Conservation (phyloP, 331 rosid genomes). For the Spiraea crenata region DNA sequence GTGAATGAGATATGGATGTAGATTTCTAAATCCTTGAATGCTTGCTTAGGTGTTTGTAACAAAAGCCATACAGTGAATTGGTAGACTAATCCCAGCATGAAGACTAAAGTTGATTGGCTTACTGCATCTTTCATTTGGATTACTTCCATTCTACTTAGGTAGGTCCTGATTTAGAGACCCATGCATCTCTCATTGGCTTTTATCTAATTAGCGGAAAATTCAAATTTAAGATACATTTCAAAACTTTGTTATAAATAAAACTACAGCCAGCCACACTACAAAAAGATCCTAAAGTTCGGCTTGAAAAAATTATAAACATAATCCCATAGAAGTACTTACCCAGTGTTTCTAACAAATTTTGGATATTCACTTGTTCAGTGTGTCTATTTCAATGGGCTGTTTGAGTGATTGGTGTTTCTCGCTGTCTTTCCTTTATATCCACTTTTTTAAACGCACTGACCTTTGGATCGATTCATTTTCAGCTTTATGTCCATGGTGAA, state of each 20-base stretch:
- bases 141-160: background rate
- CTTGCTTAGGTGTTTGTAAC: too few relatives aligned
- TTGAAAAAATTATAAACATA: background rate
- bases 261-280: background rate
- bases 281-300: background rate
- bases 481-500: constrained; percentile 76
- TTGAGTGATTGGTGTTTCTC: background rate
- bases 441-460: background rate
- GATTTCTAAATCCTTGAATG: background rate
- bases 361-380: background rate
- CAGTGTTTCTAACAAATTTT: too few relatives aligned
- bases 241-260: background rate
- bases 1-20: background rate
- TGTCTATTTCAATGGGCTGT: background rate
- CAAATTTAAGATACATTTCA: background rate
- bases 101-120: too few relatives aligned
- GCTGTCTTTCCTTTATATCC: background rate
- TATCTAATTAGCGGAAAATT: background rate
- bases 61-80: too few relatives aligned
- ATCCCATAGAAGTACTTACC: background rate
- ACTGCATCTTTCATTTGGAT: too few relatives aligned
- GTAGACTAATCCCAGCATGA: too few relatives aligned
- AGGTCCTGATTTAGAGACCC: background rate
- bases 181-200: background rate
- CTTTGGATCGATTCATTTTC: constrained; percentile 31